Conservation (phyloP, 2,329 filamentous ascomycete species). For the Drechslerella coelobrocha region DNA sequence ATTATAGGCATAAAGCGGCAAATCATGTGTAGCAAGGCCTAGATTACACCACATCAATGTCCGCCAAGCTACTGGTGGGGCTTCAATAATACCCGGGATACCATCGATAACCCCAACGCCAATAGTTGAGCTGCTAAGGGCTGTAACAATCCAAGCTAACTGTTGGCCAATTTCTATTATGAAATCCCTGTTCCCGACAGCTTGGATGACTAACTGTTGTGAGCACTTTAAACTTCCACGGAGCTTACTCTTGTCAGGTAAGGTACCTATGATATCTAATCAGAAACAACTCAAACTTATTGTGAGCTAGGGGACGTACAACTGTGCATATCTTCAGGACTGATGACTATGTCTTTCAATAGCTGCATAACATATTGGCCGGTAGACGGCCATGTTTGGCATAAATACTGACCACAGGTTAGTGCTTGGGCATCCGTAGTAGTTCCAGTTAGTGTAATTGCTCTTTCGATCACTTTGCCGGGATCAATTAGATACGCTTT, state of each 20-base stretch:
- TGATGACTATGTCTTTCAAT: slow-evolving; percentile 3
- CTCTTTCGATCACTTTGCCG: slow-evolving; percentile 22
- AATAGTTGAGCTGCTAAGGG: slow-evolving; percentile 55
- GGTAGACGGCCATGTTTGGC: slow-evolving; percentile 52
- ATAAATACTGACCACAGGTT: slow-evolving; percentile 53
- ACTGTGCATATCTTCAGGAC: neutral
- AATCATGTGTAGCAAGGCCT: too few relatives aligned
- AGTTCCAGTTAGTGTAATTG: slow-evolving; percentile 53
- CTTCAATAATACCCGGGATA: too few relatives aligned
- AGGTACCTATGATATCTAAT: neutral
- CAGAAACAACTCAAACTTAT: neutral
- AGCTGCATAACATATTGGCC: slow-evolving; percentile 16
- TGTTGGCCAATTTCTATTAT: slow-evolving; percentile 58
- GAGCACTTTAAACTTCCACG: neutral
- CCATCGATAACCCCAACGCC: slow-evolving; percentile 45
- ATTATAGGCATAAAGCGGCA: too few relatives aligned
- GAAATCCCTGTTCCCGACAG: slow-evolving; percentile 22
- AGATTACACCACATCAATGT: too few relatives aligned
- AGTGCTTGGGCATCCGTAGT: slow-evolving; percentile 52
- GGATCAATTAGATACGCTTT: slow-evolving; percentile 6
- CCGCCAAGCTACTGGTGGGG: too few relatives aligned
- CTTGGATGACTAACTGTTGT: slow-evolving; percentile 20
- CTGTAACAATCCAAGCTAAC: slow-evolving; percentile 57
- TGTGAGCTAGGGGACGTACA: neutral
- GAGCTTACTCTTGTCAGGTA: slow-evolving; percentile 4